Conservation (phyloP, 164 flowering plant genomes). For the Houttuynia cordata region DNA sequence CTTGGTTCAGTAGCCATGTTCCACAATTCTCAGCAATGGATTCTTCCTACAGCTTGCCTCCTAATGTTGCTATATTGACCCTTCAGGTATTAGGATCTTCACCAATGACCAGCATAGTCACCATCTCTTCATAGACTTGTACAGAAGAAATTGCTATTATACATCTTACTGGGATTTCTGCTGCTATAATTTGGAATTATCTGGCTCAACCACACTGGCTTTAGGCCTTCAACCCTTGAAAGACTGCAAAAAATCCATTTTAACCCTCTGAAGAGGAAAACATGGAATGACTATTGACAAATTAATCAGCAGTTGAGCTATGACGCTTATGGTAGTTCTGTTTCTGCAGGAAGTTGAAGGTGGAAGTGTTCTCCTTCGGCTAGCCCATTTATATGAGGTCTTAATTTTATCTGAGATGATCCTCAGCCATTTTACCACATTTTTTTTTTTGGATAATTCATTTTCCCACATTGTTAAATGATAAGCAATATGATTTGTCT, state of each 20-base stretch:
- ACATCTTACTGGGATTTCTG: background rate
- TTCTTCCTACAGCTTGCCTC: conserved; percentile 62
- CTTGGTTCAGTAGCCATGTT: conserved; percentile 35
- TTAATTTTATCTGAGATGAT: background rate
- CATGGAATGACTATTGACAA: background rate
- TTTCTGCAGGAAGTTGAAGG: conserved; percentile 63
- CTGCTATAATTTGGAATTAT: background rate
- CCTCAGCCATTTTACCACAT: background rate
- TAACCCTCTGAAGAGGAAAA: background rate
- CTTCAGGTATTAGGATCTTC: conserved; percentile 46
- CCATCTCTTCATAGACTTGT: background rate
- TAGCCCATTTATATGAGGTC: conserved; percentile 95
- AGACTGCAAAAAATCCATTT: too few species aligned
- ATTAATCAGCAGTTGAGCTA: background rate
- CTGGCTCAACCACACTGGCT: background rate
- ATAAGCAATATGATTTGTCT: background rate
- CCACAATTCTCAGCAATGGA: conserved; percentile 54
- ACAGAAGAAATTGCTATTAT: background rate
- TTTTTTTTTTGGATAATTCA: too few species aligned
- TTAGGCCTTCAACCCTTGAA: background rate
- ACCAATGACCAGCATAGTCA: background rate
- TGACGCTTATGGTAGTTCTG: too few species aligned
- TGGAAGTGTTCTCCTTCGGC: conserved; percentile 75
- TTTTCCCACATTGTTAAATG: background rate
- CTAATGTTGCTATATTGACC: conserved; percentile 67